Evolutionary conservation across 257 asterid species (phyloP), one percentile per base, ranked within the genome.

Genomic region (Solanum pennellii): DNA sequence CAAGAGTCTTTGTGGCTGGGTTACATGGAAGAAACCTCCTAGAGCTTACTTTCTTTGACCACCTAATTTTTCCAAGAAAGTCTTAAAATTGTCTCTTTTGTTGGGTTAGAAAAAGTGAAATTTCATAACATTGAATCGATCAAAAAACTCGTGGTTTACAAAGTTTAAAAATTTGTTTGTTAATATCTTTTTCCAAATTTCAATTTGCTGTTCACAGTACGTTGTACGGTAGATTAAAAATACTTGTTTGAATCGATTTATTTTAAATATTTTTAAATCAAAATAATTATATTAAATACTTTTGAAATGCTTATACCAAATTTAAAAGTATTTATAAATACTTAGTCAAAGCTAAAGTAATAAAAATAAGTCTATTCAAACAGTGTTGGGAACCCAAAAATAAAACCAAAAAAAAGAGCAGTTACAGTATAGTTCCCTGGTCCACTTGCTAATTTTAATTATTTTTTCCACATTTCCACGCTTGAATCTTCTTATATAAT

Each of bases 21-120:
- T 77, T 77, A 45, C 74, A 62, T 35, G 84, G 72, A 84, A 72
- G 77, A 35, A 86, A 73, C 79, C 25, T 16, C 72, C 56, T 29
- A 49, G 27, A 86, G 86, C 69, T 77, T 52, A 49, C 82, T 39
- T 87, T 82, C 65, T 82, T 87, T 87, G 89, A 87, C 87, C 83
- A 49, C 23, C 31, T 52, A 13, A 29, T 31, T 21, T 72, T 42
- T 47, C 52, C 12, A 20, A 20, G 10, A 60, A 23, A 12, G 15
- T 39, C 74, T 41, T 1, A 21, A 23, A 6, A 12, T 6, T n/a
- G 3, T n/a, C 12, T 44, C 59, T 1, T 41, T 76, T 39, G 6
- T 41, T 75, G 83, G 83, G 59, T 41, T 75, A 75, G 35, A 75
- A 75, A 41, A 76, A 41, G 13, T 15, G 59, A 59, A 59, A 59